Evolutionary conservation across 495 filamentous ascomycete genomes (phyloP), one percentile per base, ranked within the genome.

Genomic region (Lasiosphaeria hispida): DNA sequence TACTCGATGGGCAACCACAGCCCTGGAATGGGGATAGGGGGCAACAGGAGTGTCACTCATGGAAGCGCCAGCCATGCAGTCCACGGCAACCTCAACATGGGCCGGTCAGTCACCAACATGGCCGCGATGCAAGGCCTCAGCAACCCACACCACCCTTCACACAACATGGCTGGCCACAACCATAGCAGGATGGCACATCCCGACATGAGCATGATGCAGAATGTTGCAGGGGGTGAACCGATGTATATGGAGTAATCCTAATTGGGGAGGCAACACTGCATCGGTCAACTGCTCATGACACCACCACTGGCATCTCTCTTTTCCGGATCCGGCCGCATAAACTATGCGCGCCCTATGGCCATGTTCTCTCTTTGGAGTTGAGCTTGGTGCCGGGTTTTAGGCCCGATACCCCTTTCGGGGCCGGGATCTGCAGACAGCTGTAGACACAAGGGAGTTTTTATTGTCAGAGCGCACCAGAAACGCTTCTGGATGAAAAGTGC

Each of bases 161-260:
- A 3, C 7, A 41, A 7, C 14, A 57, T 69, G 53, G 69, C 71
- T 42, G 69, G 64, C 49, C 52, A 43, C 3, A 19, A 15, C 13
- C 52, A 43, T 5, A 40, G 48, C 30, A 40, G 34, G n/a, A 35
- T 34, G 7, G n/a, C 35, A 5, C 58, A 60, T 9, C 34, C 64
- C 17, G 69, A 69, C 17, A 59, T 66, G 64, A 64, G 63, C 19
- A 60, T 61, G 35, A 63, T 73, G 60, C 70, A 74, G 47, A 68
- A 68, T 41, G 67, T 73, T 57, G 62, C 58, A 52, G 65, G 66
- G 17, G 64, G 66, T 53, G 73, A 76, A n/a, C 66, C 68, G 13
- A 76, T 76, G 73, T 76, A 71, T 56, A 69, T 73, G 62, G 71
- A 73, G 41, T 69, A 53, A 68, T 48, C 56, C 45, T 18, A 44